Conservation (phyloP, 306 rosid genomes). For the Trichosanthes truncata region DNA sequence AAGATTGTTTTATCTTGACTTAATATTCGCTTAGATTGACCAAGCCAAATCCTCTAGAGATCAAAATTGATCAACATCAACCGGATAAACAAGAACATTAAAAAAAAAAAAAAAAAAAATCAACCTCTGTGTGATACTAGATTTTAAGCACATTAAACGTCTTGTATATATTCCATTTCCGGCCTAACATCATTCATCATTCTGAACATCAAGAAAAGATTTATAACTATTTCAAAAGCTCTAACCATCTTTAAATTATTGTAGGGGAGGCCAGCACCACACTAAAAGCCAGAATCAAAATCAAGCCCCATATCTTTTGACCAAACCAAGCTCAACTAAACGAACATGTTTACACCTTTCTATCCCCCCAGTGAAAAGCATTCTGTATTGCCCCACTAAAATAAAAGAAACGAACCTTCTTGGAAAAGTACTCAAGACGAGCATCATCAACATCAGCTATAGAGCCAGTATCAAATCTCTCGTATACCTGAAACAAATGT, state of each 20-base stretch:
- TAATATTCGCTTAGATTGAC: not conserved
- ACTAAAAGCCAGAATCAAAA: not conserved
- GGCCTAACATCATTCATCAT: not conserved
- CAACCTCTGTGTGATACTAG: not conserved
- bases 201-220: not conserved
- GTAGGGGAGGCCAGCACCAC: not conserved
- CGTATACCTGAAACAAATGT: constrained; percentile 46
- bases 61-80: not conserved
- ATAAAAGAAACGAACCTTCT: constrained; percentile 39
- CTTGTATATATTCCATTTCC: not conserved
- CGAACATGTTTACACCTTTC: not conserved
- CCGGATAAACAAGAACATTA: not conserved
- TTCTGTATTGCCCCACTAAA: not conserved
- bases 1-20: not conserved
- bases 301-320: not conserved
- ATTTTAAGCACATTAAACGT: not conserved
- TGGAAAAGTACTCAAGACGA: constrained; percentile 71
- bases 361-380: not conserved
- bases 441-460: constrained; percentile 64
- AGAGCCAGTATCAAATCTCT: constrained; percentile 53
- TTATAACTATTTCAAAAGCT: not conserved
- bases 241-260: not conserved
- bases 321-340: not conserved
- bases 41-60: not conserved
- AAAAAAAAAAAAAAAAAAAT: not conserved